Conservation (phyloP, 176 grass and related monocot species). For the Cymbopogon citratus region DNA sequence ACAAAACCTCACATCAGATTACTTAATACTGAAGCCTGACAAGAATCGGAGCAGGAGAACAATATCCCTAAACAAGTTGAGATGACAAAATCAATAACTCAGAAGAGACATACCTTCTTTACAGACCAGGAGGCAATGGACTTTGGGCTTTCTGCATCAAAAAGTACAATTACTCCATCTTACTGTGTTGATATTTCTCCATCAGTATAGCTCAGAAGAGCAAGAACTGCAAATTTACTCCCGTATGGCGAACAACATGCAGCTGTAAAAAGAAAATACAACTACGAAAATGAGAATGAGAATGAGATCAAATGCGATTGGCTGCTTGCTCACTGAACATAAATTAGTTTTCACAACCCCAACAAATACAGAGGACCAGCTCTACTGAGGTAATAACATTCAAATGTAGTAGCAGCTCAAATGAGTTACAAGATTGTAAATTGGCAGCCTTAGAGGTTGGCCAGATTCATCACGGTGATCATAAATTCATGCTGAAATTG, state of each 20-base stretch:
- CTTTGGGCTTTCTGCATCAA: constrained; percentile 29
- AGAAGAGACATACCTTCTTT: constrained; percentile 47
- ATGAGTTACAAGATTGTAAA: no score
- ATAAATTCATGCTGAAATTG: no score
- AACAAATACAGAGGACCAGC: no score
- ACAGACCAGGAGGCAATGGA: constrained; percentile 63
- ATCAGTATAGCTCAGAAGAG: constrained; percentile 33
- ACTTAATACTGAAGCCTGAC: background rate
- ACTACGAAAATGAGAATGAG: background rate
- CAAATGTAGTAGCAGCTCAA: no score
- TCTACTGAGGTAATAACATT: no score
- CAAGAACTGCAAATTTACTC: constrained; percentile 59
- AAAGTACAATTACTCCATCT: no score
- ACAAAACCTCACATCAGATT: constrained; percentile 7
- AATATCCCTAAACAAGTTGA: background rate
- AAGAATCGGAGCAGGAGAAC: no score
- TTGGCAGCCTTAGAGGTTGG: no score
- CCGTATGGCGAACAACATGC: constrained; percentile 45
- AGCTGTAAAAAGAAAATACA: constrained; percentile 39
- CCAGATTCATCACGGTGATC: no score
- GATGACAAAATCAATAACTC: background rate
- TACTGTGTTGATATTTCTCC: no score
- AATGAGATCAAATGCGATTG: constrained; percentile 9
- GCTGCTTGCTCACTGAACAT: no score
- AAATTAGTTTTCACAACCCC: no score